Evolutionary conservation across 768 basidiomycete genomes (phyloP), one percentile per base, ranked within the genome.

Genomic region (Mrakia frigida): DNA sequence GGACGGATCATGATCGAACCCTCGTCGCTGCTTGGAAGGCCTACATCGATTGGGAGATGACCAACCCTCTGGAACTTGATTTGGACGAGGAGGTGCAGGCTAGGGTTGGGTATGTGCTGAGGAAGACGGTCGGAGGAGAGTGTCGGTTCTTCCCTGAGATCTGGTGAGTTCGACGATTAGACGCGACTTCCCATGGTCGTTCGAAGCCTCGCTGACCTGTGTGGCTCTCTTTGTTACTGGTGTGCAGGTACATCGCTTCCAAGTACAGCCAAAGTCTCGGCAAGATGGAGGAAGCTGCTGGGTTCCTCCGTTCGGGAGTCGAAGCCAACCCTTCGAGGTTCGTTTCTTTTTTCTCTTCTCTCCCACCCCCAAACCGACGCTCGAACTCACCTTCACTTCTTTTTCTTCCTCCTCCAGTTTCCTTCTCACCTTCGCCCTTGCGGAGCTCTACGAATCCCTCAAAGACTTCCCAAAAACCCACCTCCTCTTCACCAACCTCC

Each of bases 101-200:
- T 7, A 87, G 97, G 35, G 86, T 98, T 16, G 89, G 90, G 80
- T 89, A 90, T 63, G 92, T 92, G 28, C 93, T 97, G 82, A 87
- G 90, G 79, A 94, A 96, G 83, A 94, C 94, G 14, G 85, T 97
- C 69, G 88, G 92, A 74, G 93, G 98, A 92, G 88, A 92, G 76
- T 92, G 98, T 92, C 87, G 96, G 60, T 98, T 92, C 84, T 97
- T 91, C 82, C 90, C 92, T 5, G 97, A 99, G 83, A 90, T 98
- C 74, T 98, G 96, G 97, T 50, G 35, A 56, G 68, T 25, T 33
- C 56, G 46, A 35, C 37, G 14, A 63, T 25, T 0, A 59, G 46
- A 50, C 46, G 46, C 10, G 46, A 50, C 39, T 41, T 41, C 11
- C 11, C 39, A 6, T 11, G 39, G 11, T 5, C 39, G 35, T 25